Base-by-base conservation (phyloP, 495 filamentous ascomycete genomes). In the Aspergillus egyptiacus region DNA sequence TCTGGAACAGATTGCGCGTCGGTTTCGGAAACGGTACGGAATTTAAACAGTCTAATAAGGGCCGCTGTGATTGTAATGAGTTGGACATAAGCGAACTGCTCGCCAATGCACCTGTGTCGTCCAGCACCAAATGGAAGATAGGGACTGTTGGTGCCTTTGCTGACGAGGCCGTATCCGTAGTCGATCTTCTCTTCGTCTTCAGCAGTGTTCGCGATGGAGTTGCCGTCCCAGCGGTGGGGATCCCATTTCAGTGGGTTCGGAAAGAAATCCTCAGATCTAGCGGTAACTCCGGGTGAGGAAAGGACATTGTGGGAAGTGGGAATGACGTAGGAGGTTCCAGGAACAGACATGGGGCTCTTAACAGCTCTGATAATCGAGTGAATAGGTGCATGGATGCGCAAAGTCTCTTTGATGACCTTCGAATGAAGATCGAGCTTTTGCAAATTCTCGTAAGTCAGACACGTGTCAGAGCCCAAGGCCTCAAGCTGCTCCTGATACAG, bases 361-460 rank as follows among this genome's bases (percentile, higher is more conserved):
- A 83, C 80, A 36, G 73, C 72, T 49, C 80, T 74, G 56, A 84
- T 76, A 50, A 84, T 79, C 25, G 70, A 75, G 61, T 84, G 80
- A 47, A 84, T 84, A 2, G 80, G 80, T n/a, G 80, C 70, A 60
- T 83, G 80, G 22, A 84, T 65, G 36, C 80, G 77, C 9, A 83
- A 69, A 13, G 80, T 83, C 58, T 83, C 80, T 54, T 77, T 78
- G 53, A 83, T 78, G 11, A 77, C 73, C 51, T 80, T 74, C 43
- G 60, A 41, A 61, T 81, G 72, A n/a, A 83, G 69, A 7, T 76
- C 73, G 19, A 83, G 66, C 40, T 71, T 69, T 48, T 72, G 56
- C 17, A 82, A 62, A 44, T 65, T 62, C 34, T 83, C 79, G 55
- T 77, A 73, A 2, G 77, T 80, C 23, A 82, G 65, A n/a, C 48